Conservation (phyloP, 768 basidiomycete genomes). For the Podaxis rugospora region DNA sequence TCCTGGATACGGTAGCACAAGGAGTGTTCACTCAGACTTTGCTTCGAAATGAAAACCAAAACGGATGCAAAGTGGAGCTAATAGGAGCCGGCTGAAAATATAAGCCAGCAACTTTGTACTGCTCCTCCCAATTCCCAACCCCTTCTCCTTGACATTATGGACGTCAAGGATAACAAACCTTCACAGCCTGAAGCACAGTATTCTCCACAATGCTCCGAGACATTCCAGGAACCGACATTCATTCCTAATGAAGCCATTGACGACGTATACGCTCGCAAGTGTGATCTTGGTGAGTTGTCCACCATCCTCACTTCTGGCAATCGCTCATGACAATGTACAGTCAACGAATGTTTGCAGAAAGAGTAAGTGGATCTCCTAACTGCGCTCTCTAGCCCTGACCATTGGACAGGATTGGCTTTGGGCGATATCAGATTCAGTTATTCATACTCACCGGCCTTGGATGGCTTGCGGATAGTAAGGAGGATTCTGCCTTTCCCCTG, state of each 20-base stretch:
- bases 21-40: neutral
- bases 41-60: neutral
- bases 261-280: constrained; percentile 6
- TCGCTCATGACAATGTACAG: constrained; percentile 17
- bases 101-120: neutral
- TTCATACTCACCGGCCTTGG: constrained; percentile 43
- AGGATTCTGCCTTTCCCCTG: neutral
- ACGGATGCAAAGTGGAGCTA: constrained; percentile 5
- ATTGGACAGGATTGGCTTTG: constrained; percentile 39
- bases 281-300: neutral
- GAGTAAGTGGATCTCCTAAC: constrained; percentile 27
- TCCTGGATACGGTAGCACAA: no score
- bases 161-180: neutral
- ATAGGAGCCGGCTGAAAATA: neutral
- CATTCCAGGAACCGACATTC: neutral
- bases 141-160: neutral
- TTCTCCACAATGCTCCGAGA: neutral
- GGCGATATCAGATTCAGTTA: constrained; percentile 44
- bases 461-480: constrained; percentile 46
- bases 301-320: neutral
- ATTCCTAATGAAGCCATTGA: constrained; percentile 3
- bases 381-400: neutral
- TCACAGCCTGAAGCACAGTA: neutral
- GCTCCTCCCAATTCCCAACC: neutral
- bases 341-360: constrained; percentile 42